Base-by-base conservation (phyloP, 441 rosid species). In the Kokia cookei region DNA sequence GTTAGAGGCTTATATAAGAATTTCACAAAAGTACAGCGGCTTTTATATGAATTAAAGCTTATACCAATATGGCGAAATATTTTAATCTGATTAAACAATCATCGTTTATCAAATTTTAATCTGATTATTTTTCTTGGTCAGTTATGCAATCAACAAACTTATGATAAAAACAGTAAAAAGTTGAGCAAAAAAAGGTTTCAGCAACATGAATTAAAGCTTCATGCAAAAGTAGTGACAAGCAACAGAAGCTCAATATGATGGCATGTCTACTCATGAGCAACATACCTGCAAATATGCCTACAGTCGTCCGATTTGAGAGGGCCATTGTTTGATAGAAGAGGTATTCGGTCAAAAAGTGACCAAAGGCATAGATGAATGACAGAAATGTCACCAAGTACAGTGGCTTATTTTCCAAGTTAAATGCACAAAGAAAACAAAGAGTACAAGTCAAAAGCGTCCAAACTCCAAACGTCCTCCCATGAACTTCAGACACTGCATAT, bases 391-490 rank as follows among this genome's bases (percentile, higher is more conserved):
- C 97, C 77, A 84, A 72, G 78, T 93, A 94, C 3, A 94, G 84
- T 1, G 97, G 91, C 85, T 82, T 90, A 84, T 90, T 86, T 14
- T 91, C 91, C 26, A 83, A 93, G 84, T 94, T 90, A 69, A 90
- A 91, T 77, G 99, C 99, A 79, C 98, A 94, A 54, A 92, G 90
- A 76, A 88, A 87, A 83, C 98, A 94, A 73, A 94, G 94, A 50
- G 96, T 94, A 88, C 98, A 90, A 40, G 97, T 94, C 79, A 94
- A 75, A 51, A 93, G 94, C 2, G 99, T 94, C 99, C 99, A 94
- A 73, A 93, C 91, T 76, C 97, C 98, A 73, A 93, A 94, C 47
- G 96, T 94, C 79, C 98, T 88, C 76, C 99, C 97, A 79, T 94
- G 99, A 81, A 94, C 93, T 72, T 93, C 97, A 85, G 87, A 91